Evolutionary conservation across 78 protist genomes (phyloP).

Genomic region (Dictyostelium firmibasis): DNA sequence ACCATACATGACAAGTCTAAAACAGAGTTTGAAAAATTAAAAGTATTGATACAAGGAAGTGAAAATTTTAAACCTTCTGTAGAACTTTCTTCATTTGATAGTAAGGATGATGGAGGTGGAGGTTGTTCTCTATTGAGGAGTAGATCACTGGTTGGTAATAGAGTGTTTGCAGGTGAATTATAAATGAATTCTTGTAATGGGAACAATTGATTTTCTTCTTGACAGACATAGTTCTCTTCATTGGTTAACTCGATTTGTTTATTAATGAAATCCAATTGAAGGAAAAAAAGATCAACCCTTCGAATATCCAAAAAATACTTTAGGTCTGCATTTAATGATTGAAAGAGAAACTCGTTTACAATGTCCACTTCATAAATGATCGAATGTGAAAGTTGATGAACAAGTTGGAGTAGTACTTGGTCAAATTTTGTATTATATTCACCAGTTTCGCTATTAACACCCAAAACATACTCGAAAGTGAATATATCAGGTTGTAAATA

Average conservation of each 20-base stretch:
- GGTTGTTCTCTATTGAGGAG: background rate
- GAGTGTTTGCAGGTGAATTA: background rate
- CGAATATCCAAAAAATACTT: background rate
- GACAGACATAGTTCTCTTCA: background rate
- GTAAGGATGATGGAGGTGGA: background rate
- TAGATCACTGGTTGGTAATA: background rate
- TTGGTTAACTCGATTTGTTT: background rate
- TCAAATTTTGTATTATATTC: background rate
- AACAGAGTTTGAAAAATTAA: background rate
- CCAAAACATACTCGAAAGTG: background rate
- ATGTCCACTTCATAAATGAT: background rate
- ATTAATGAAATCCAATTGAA: background rate
- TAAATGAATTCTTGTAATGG: background rate
- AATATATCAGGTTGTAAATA: background rate
- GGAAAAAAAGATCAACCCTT: background rate
- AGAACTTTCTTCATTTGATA: background rate
- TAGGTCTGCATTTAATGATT: background rate
- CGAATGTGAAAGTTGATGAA: background rate
- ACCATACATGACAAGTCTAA: background rate
- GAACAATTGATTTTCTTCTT: background rate
- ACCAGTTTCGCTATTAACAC: background rate
- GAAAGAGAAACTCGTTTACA: background rate
- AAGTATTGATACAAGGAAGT: background rate
- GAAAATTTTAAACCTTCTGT: background rate
- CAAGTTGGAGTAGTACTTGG: background rate